phyloP scores from a whole-genome alignment of 139 green algal genomes.

The Chlorella vulgaris region DNA sequence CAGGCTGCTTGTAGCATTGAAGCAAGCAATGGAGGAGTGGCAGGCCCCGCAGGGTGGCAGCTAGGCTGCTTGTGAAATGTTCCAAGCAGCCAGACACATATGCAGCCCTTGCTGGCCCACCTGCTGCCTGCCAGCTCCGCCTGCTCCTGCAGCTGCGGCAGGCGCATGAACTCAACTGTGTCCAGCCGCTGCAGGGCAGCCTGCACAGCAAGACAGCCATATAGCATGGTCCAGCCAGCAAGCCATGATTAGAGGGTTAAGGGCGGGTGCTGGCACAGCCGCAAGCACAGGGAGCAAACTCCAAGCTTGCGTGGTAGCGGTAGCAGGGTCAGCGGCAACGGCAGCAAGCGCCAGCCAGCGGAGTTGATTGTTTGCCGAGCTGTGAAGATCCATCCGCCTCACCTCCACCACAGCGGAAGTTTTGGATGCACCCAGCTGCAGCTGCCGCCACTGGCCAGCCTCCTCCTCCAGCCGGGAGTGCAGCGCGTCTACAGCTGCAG shows the following conservation, averaged over 20 bases:
- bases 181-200: conserved; percentile 11
- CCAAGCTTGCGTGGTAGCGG: background rate
- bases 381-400: background rate
- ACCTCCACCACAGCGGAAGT: conserved; percentile 1
- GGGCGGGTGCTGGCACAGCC: no score
- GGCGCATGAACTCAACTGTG: conserved; percentile 1
- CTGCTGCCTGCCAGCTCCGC: conserved; percentile 9
- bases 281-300: background rate
- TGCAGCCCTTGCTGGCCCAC: no score
- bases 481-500: conserved; percentile 18
- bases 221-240: no score
- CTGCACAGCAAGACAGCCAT: background rate
- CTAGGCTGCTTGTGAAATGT: no score
- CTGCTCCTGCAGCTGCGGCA: conserved; percentile 14
- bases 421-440: conserved; percentile 8
- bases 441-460: conserved; percentile 6
- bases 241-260: no score
- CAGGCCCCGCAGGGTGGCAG: background rate
- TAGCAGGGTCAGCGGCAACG: background rate
- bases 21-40: background rate
- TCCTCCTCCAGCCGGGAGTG: conserved; percentile 19
- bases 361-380: background rate
- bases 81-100: no score
- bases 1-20: background rate
- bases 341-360: background rate